phyloP scores from a whole-genome alignment of 768 basidiomycete species.

The Nidularia pulvinata region DNA sequence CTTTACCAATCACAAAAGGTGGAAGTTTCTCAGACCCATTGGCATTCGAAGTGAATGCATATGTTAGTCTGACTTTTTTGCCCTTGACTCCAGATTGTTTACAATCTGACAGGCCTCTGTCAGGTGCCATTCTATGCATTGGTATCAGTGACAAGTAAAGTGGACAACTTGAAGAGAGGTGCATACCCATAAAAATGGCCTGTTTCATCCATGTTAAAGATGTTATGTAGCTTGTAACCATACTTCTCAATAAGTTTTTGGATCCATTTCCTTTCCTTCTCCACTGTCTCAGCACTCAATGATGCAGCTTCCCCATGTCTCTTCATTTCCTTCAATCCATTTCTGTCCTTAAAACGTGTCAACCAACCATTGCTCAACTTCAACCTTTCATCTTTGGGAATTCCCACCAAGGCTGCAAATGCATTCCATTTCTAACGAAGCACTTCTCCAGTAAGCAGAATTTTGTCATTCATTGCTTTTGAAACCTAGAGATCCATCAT shows the following conservation, averaged over 20 bases:
- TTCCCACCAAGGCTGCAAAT: slow-evolving; percentile 25
- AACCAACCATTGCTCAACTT: slow-evolving; percentile 33
- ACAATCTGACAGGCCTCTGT: slow-evolving; percentile 19
- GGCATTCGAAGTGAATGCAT: slow-evolving; percentile 29
- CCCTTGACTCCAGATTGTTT: slow-evolving; percentile 25
- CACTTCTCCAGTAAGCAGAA: slow-evolving; percentile 32
- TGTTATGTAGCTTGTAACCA: slow-evolving; percentile 20
- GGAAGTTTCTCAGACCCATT: slow-evolving; percentile 25
- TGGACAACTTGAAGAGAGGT: too few species aligned
- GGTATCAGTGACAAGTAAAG: too few species aligned
- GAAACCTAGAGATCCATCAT: slow-evolving; percentile 33
- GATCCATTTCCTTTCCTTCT: slow-evolving; percentile 17
- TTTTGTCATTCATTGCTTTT: slow-evolving; percentile 24
- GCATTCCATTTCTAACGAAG: slow-evolving; percentile 26
- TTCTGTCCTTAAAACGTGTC: slow-evolving; percentile 15
- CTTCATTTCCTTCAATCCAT: slow-evolving; percentile 20
- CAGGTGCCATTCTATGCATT: slow-evolving; percentile 28
- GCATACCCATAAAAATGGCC: slow-evolving; percentile 28
- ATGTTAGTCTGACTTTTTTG: slow-evolving; percentile 25
- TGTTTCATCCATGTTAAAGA: slow-evolving; percentile 35
- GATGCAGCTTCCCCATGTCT: slow-evolving; percentile 32
- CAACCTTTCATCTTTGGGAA: slow-evolving; percentile 28
- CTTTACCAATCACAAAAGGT: slow-evolving; percentile 28
- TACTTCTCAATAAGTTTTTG: slow-evolving; percentile 19
- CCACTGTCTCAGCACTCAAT: slow-evolving; percentile 12